Percentiles rank a stretch among this genome's conserved stretches.
phyloP scores from a whole-genome alignment of 2,329 filamentous ascomycete genomes.

The Lecanicillium sp. region DNA sequence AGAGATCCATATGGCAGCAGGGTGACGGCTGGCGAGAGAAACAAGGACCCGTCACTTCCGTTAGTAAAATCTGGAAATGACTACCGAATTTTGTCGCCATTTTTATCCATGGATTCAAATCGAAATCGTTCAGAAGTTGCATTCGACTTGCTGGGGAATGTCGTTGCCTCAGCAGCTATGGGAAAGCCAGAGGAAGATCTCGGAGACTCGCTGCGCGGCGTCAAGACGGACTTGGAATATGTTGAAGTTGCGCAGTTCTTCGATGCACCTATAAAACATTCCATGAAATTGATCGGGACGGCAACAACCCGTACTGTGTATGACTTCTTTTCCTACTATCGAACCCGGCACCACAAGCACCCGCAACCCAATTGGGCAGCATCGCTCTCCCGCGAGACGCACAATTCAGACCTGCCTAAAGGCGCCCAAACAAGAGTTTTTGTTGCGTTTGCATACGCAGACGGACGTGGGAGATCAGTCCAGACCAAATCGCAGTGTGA shows the following conservation, averaged over 20 bases:
- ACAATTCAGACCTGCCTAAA: conserved; percentile 2
- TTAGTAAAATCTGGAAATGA: conserved; percentile 4
- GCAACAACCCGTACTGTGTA: conserved; percentile 3
- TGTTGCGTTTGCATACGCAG: conserved; percentile 4
- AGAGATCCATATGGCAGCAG: conserved; percentile 5
- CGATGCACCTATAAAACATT: not conserved
- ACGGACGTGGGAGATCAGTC: conserved; percentile 6
- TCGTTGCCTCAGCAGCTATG: conserved; percentile 4
- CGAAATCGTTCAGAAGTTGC: conserved; percentile 5
- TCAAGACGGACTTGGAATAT: conserved; percentile 1
- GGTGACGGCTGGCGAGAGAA: conserved; percentile 5
- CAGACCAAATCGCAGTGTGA: conserved; percentile 8
- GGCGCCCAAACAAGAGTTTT: conserved; percentile 1
- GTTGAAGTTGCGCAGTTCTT: conserved; percentile 2
- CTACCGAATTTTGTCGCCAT: conserved; percentile 6
- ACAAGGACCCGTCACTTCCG: conserved; percentile 2
- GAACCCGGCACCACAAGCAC: conserved; percentile 1
- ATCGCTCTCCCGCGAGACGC: conserved; percentile 3
- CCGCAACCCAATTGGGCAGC: conserved; percentile 7
- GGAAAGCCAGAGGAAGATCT: conserved; percentile 7
- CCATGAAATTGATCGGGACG: not conserved
- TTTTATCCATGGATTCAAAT: conserved; percentile 7
- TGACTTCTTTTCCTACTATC: conserved; percentile 7
- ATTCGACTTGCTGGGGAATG: conserved; percentile 6
- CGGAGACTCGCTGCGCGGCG: conserved; percentile 5